phyloP scores from a whole-genome alignment of 495 filamentous ascomycete species.

The Xylaria palmicola region DNA sequence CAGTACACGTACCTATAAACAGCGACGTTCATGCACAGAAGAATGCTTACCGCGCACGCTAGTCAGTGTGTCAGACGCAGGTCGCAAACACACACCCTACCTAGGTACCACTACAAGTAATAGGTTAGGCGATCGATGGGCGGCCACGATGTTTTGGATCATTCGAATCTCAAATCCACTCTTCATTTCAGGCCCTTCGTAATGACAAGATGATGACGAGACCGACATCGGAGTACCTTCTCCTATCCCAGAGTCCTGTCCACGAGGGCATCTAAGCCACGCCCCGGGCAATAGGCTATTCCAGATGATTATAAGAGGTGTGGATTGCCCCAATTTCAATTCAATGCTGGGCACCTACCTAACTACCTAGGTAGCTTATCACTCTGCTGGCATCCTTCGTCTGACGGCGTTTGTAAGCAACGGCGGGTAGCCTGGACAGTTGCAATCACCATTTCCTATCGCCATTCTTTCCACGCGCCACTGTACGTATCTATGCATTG shows the following conservation, averaged over 20 bases:
- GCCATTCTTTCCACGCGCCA: no score
- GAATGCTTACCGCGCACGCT: slow-evolving; percentile 5
- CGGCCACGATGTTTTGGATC: no score
- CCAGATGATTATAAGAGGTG: neutral
- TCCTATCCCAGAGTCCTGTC: neutral
- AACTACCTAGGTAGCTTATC: neutral
- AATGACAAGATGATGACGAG: neutral
- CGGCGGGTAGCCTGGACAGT: no score
- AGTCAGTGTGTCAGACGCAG: no score
- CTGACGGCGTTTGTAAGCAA: neutral
- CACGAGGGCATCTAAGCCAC: neutral
- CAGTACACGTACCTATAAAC: neutral
- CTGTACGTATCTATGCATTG: neutral
- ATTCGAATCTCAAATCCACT: slow-evolving; percentile 9
- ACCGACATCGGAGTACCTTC: slow-evolving; percentile 1
- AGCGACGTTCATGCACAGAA: neutral
- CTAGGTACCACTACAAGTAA: no score
- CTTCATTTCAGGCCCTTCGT: neutral
- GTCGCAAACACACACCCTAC: no score
- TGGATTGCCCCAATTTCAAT: neutral
- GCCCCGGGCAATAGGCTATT: neutral
- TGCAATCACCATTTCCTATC: no score
- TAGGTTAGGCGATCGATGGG: no score
- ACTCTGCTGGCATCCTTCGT: neutral
- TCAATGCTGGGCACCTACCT: neutral